Percentiles rank a stretch among this genome's conserved stretches.
Evolutionary conservation across 192 early-diverging fungal genomes (phyloP).

Genomic region (Coemansia sp.): DNA sequence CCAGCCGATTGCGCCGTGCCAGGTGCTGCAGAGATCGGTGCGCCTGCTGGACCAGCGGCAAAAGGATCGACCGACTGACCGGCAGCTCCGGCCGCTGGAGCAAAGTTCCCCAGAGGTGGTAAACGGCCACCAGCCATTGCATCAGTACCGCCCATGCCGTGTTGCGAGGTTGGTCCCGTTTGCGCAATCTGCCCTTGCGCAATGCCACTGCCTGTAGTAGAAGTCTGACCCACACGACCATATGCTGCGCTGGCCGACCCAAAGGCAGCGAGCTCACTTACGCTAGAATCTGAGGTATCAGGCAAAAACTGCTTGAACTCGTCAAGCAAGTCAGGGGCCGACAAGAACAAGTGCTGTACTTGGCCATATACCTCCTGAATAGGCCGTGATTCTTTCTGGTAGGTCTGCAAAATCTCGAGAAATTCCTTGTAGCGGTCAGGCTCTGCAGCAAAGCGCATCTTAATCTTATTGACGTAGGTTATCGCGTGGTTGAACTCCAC

Average conservation of each 20-base stretch:
- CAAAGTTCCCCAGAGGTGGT: slow-evolving; percentile 62
- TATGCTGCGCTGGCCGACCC: slow-evolving; percentile 35
- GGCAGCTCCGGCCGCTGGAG: slow-evolving; percentile 25
- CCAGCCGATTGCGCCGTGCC: slow-evolving; percentile 15
- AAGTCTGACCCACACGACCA: slow-evolving; percentile 14
- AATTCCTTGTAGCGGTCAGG: slow-evolving; percentile 98
- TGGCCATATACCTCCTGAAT: slow-evolving; percentile 97
- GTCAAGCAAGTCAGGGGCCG: slow-evolving; percentile 84
- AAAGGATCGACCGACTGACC: slow-evolving; percentile 25
- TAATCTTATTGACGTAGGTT: slow-evolving; percentile 99
- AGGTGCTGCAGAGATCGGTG: neutral
- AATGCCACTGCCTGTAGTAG: slow-evolving; percentile 5
- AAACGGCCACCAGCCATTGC: slow-evolving; percentile 40
- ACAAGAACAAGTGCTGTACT: slow-evolving; percentile 85
- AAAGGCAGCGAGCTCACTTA: slow-evolving; percentile 16
- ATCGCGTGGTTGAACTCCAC: slow-evolving; percentile 99
- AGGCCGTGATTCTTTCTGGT: slow-evolving; percentile 94
- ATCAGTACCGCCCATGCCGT: slow-evolving; percentile 19
- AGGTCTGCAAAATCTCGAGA: slow-evolving; percentile 95
- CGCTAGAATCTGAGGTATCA: slow-evolving; percentile 68
- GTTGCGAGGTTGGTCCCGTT: slow-evolving; percentile 1
- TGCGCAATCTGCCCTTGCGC: slow-evolving; percentile 15
- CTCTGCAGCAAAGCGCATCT: slow-evolving; percentile 90
- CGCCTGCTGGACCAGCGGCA: slow-evolving; percentile 7
- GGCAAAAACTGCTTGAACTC: slow-evolving; percentile 99